These are phyloP conservation scores for Fistulina hepatica DNA, from an alignment of 1,284 basidiomycete species.

Conservation along the genomic window DNA sequence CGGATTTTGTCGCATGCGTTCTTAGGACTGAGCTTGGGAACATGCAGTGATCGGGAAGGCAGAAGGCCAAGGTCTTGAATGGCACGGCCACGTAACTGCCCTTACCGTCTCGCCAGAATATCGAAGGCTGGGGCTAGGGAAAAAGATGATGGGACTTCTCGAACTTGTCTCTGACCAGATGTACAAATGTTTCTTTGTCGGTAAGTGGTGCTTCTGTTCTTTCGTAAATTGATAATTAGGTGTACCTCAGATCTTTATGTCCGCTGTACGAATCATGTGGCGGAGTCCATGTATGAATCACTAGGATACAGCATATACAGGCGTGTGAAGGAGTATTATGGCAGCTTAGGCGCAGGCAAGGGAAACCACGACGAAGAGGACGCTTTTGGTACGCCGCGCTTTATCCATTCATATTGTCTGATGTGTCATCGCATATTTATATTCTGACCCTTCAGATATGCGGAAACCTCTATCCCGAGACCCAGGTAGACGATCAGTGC, in stretches of 20 bases:
- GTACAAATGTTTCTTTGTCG: constrained; percentile 79
- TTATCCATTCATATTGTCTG: neutral
- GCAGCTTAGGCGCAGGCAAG: constrained; percentile 50
- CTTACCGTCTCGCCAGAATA: constrained; percentile 88
- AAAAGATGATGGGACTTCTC: constrained; percentile 72
- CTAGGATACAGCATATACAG: constrained; percentile 84
- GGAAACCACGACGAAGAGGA: constrained; percentile 76
- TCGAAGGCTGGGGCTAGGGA: constrained; percentile 72
- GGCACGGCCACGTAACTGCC: constrained; percentile 87
- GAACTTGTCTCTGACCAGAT: constrained; percentile 71
- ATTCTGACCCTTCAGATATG: constrained; percentile 69
- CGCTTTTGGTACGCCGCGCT: constrained; percentile 72
- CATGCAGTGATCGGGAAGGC: constrained; percentile 74
- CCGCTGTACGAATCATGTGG: constrained; percentile 67
- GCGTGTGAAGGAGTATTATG: constrained; percentile 80
- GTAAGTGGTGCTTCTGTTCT: no score
- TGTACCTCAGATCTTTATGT: constrained; percentile 92
- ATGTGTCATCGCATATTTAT: neutral
- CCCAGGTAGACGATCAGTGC: constrained; percentile 47
- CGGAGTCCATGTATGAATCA: constrained; percentile 77
- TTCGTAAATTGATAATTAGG: no score
- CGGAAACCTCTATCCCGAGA: constrained; percentile 71
- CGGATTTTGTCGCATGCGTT: constrained; percentile 6
- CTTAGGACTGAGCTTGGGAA: constrained; percentile 3
- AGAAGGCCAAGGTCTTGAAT: constrained; percentile 62